Evolutionary conservation across 2,329 filamentous ascomycete species (phyloP).

Genomic region (Monilinia laxa): DNA sequence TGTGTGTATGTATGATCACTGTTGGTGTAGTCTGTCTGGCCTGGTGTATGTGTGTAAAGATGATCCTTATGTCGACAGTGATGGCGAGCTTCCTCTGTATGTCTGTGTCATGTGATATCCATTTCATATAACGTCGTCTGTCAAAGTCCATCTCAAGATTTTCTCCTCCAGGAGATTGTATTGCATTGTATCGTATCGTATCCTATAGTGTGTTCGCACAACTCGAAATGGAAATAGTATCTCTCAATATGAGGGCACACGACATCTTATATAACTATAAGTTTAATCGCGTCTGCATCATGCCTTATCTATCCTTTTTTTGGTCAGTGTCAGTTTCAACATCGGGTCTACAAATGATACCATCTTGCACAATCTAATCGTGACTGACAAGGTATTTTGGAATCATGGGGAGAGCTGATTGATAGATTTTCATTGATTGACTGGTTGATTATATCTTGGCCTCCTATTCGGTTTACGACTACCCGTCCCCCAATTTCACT

Average conservation of each 20-base stretch:
- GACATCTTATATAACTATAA: slow-evolving; percentile 16
- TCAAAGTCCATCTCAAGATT: neutral
- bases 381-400: slow-evolving; percentile 21
- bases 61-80: neutral
- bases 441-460: slow-evolving; percentile 20
- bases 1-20: too few species aligned
- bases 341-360: slow-evolving; percentile 21
- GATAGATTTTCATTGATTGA: neutral
- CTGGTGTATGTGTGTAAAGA: neutral
- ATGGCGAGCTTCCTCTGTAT: neutral
- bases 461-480: slow-evolving; percentile 20
- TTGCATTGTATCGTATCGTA: neutral
- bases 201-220: neutral
- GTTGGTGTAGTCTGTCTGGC: neutral
- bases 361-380: slow-evolving; percentile 24
- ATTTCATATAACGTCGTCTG: neutral
- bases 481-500: neutral
- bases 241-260: slow-evolving; percentile 1
- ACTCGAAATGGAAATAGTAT: neutral
- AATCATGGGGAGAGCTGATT: slow-evolving; percentile 6
- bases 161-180: neutral
- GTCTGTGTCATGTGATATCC: slow-evolving; percentile 10
- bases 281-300: slow-evolving; percentile 13
- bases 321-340: slow-evolving; percentile 4
- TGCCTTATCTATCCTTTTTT: slow-evolving; percentile 1